phyloP scores from a whole-genome alignment of 495 filamentous ascomycete species.

The Articulospora tetracladia region DNA sequence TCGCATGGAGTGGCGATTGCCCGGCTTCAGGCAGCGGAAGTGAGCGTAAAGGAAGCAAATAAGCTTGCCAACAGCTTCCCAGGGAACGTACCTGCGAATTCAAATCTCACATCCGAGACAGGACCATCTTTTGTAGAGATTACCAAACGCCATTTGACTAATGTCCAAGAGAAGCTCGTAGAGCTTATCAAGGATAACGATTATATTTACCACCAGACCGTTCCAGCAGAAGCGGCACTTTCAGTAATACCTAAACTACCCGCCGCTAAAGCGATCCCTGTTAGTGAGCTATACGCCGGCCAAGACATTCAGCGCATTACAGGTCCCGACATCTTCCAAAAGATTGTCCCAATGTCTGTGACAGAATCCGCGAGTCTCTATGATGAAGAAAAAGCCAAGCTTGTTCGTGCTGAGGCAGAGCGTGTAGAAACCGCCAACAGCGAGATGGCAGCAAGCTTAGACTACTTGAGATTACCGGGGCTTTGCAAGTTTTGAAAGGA shows the following conservation, averaged over 20 bases:
- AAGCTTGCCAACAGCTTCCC: constrained; percentile 79
- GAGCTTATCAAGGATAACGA: constrained; percentile 90
- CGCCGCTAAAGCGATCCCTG: constrained; percentile 96
- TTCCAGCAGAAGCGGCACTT: constrained; percentile 80
- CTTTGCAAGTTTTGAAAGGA: constrained; percentile 87
- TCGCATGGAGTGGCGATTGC: constrained; percentile 85
- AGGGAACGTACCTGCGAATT: constrained; percentile 67
- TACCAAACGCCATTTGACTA: constrained; percentile 74
- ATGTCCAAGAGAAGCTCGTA: constrained; percentile 73
- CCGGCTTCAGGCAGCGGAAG: constrained; percentile 77
- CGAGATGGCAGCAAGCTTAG: constrained; percentile 92
- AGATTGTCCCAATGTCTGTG: constrained; percentile 93
- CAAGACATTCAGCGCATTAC: constrained; percentile 97
- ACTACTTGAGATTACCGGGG: constrained; percentile 87
- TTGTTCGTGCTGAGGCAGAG: constrained; percentile 90
- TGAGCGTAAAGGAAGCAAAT: constrained; percentile 67
- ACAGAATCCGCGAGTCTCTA: constrained; percentile 96
- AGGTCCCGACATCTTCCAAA: constrained; percentile 94
- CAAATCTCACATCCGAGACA: constrained; percentile 80
- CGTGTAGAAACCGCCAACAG: constrained; percentile 85
- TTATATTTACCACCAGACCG: constrained; percentile 93
- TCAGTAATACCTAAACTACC: constrained; percentile 83
- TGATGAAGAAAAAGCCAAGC: constrained; percentile 97
- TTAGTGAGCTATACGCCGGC: constrained; percentile 93
- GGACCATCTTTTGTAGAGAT: constrained; percentile 70